phyloP scores from a whole-genome alignment of 2,329 filamentous ascomycete genomes.

The Trichocomaceae sp. region DNA sequence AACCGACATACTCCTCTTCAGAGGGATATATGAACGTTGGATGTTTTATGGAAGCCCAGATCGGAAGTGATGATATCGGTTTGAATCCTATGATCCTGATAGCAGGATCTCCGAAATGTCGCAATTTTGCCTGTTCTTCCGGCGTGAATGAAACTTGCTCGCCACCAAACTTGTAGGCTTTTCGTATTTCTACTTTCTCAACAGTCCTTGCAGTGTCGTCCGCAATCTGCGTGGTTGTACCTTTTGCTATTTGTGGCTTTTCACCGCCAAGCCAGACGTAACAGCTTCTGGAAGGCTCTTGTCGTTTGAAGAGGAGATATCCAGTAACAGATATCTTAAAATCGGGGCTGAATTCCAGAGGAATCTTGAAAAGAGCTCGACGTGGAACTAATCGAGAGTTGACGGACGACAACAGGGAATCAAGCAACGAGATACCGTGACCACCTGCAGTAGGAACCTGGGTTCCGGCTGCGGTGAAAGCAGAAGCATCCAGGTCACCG shows the following conservation, averaged over 20 bases:
- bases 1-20: constrained; percentile 83
- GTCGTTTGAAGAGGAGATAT: constrained; percentile 80
- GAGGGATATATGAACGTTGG: constrained; percentile 91
- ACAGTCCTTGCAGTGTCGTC: constrained; percentile 71
- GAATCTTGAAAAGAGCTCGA: constrained; percentile 77
- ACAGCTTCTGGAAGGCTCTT: constrained; percentile 71
- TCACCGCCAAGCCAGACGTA: constrained; percentile 89
- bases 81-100: constrained; percentile 95
- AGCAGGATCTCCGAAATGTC: constrained; percentile 71
- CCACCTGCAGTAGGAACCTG: constrained; percentile 49
- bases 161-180: constrained; percentile 93
- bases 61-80: constrained; percentile 62
- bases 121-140: constrained; percentile 73
- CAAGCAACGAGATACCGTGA: constrained; percentile 71
- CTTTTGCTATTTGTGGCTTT: constrained; percentile 68
- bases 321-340: constrained; percentile 87
- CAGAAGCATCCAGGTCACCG: constrained; percentile 60
- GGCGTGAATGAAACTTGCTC: constrained; percentile 79
- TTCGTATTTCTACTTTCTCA: constrained; percentile 74
- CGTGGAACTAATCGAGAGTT: constrained; percentile 85
- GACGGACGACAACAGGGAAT: constrained; percentile 76
- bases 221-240: constrained; percentile 66
- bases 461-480: constrained; percentile 49
- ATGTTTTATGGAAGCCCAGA: constrained; percentile 80
- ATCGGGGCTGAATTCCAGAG: constrained; percentile 77